Evolutionary conservation across 768 basidiomycete genomes (phyloP).

Genomic region (Lenzites betulinus): DNA sequence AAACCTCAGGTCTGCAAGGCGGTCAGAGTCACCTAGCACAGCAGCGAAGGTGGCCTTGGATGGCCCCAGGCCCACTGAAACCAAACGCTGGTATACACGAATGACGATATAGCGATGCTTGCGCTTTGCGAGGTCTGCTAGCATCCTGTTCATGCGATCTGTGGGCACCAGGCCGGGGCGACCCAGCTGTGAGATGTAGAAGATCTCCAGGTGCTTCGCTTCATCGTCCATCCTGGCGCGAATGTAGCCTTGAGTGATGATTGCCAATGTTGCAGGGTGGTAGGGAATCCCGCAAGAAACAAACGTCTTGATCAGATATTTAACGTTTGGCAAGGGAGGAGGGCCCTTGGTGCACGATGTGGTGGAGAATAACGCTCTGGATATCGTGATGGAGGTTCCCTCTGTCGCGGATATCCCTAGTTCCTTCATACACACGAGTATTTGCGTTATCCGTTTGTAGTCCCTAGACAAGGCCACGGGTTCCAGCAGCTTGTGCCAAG

Average conservation of each 20-base stretch:
- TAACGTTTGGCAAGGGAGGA: constrained; percentile 11
- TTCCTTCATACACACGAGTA: not conserved
- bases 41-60: constrained; percentile 38
- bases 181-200: constrained; percentile 12
- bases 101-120: not conserved
- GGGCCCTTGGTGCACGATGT: not conserved
- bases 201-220: constrained; percentile 18
- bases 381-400: not conserved
- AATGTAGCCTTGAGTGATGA: constrained; percentile 23
- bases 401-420: not conserved
- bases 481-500: constrained; percentile 1
- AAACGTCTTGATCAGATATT: not conserved
- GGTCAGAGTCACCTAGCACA: constrained; percentile 45
- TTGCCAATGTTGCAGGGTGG: constrained; percentile 15
- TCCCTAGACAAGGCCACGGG: not conserved
- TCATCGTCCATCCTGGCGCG: constrained; percentile 6
- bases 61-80: constrained; percentile 34
- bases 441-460: not conserved
- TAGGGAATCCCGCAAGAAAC: constrained; percentile 14
- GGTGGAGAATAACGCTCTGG: not conserved
- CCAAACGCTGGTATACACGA: not conserved
- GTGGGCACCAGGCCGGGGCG: not conserved
- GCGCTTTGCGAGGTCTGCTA: not conserved
- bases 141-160: not conserved
- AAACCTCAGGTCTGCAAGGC: constrained; percentile 43